Evolutionary conservation across 352 stramenopile genomes (phyloP).

Genomic region (Pythium insidiosum): DNA sequence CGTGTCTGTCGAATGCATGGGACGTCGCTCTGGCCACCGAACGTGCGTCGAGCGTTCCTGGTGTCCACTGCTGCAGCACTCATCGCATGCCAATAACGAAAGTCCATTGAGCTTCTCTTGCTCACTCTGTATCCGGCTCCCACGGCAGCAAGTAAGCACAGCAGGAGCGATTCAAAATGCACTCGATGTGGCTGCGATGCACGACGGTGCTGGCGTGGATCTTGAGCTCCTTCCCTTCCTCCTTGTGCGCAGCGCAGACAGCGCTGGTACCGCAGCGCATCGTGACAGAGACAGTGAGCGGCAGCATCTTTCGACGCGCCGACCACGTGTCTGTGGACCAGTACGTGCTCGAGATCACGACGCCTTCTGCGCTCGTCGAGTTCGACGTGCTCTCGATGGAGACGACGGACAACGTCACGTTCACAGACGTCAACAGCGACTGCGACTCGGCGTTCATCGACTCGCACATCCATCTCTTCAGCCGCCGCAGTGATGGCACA

Average conservation of each 20-base stretch:
- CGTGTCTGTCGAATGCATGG: no score
- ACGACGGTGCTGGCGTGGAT: neutral
- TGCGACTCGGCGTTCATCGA: slow-evolving; percentile 73
- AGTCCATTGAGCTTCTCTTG: no score
- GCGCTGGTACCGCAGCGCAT: neutral
- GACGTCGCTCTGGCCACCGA: no score
- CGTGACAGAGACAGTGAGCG: slow-evolving; percentile 29
- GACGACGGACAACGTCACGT: slow-evolving; percentile 34
- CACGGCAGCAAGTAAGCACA: no score
- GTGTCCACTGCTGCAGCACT: no score
- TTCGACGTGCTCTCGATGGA: slow-evolving; percentile 66
- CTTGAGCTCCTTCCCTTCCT: neutral
- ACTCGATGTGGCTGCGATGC: no score
- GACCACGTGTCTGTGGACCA: slow-evolving; percentile 50
- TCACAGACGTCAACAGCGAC: slow-evolving; percentile 52
- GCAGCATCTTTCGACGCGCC: slow-evolving; percentile 43
- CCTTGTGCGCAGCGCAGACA: neutral
- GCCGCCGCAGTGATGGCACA: slow-evolving; percentile 11
- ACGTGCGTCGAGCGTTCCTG: no score
- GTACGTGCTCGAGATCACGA: slow-evolving; percentile 38
- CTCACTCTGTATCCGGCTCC: no score
- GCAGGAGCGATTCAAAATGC: no score
- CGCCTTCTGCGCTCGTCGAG: slow-evolving; percentile 34
- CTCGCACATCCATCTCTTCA: slow-evolving; percentile 48
- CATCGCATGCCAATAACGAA: no score